Conservation (phyloP, 202 grass and related monocot species). For the Bolboschoenoplectus hybrid region DNA sequence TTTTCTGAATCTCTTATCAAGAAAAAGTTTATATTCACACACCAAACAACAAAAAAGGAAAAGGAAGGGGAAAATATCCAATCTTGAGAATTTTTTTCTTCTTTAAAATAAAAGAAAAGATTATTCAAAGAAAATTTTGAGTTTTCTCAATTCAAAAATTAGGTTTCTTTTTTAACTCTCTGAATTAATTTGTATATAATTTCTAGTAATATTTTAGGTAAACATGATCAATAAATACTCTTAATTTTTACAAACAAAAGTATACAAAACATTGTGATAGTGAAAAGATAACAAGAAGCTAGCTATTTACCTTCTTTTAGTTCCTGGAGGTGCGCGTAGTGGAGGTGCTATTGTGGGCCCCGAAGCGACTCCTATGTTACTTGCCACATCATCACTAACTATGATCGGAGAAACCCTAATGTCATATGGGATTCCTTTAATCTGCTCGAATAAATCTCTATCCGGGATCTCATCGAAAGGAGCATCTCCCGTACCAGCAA, state of each 20-base stretch:
- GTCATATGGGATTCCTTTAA: constrained; percentile 18
- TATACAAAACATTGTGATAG: not conserved
- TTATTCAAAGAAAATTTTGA: not conserved
- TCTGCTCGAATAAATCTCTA: constrained; percentile 30
- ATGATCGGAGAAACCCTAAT: constrained; percentile 35
- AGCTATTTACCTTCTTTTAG: constrained; percentile 34
- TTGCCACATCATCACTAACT: not conserved
- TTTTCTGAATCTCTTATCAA: not conserved
- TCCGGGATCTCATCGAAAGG: constrained; percentile 36
- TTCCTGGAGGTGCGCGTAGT: not conserved
- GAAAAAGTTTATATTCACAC: not conserved
- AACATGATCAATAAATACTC: not conserved
- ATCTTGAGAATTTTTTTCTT: not conserved
- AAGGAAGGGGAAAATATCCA: not conserved
- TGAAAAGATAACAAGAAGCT: not conserved
- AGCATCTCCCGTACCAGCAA: constrained; percentile 28
- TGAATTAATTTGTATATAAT: not conserved
- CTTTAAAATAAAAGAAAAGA: not conserved
- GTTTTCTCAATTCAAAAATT: not conserved
- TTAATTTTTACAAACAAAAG: not conserved
- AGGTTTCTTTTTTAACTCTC: constrained; percentile 9
- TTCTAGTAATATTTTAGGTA: not conserved
- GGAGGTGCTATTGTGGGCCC: constrained; percentile 15
- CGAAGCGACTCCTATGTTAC: not conserved
- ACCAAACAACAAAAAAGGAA: not conserved